phyloP scores from a whole-genome alignment of 2,329 filamentous ascomycete species.

The Raffaelea ambrosiae region DNA sequence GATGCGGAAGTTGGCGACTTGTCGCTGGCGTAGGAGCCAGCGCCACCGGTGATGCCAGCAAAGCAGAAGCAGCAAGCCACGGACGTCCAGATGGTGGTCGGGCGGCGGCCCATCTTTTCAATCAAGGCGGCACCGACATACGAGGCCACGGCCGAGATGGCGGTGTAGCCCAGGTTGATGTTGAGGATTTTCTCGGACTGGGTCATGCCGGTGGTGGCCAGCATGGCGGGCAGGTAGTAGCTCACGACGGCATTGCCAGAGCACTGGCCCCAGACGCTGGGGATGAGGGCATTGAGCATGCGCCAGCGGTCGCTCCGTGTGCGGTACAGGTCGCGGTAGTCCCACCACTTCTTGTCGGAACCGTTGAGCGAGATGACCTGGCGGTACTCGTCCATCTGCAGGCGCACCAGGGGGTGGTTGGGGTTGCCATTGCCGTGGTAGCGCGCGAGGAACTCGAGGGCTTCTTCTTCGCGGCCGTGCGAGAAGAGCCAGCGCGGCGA shows the following conservation, averaged over 20 bases:
- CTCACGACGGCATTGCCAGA: constrained; percentile 39
- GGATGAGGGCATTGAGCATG: constrained; percentile 28
- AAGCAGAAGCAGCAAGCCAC: constrained; percentile 34
- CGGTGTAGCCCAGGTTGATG: constrained; percentile 44
- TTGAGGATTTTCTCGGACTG: constrained; percentile 36
- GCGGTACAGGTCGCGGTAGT: constrained; percentile 34
- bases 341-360: constrained; percentile 35
- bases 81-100: constrained; percentile 28
- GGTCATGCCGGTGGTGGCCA: constrained; percentile 43
- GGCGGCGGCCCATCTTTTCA: constrained; percentile 49
- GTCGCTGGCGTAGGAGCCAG: neutral
- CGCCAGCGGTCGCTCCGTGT: constrained; percentile 28
- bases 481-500: constrained; percentile 19
- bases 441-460: constrained; percentile 23
- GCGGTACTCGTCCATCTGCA: constrained; percentile 15
- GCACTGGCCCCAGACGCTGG: constrained; percentile 27
- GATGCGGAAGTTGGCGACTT: neutral
- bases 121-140: constrained; percentile 47
- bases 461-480: constrained; percentile 15
- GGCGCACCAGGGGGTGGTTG: constrained; percentile 17
- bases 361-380: constrained; percentile 28
- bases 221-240: constrained; percentile 47
- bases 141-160: constrained; percentile 40
- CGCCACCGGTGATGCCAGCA: constrained; percentile 33
- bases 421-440: constrained; percentile 46